These are phyloP conservation scores for Colletotrichum musae DNA, from an alignment of 2,329 filamentous ascomycete species.

Conservation along the genomic window DNA sequence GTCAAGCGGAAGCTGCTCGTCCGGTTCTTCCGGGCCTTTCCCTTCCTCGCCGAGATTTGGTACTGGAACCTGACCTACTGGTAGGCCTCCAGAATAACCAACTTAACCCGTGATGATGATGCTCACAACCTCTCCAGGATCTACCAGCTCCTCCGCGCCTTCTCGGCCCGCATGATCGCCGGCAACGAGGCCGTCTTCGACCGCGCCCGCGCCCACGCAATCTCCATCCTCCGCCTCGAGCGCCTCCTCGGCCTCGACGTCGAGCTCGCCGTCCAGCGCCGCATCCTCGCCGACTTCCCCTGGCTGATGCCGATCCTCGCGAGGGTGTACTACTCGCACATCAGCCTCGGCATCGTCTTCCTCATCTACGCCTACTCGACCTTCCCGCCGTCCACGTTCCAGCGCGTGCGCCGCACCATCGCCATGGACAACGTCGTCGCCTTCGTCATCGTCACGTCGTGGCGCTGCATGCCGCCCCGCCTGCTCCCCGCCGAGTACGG, in stretches of 20 bases:
- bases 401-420: constrained; percentile 60
- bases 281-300: constrained; percentile 52
- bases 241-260: constrained; percentile 53
- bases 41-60: constrained; percentile 54
- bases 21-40: constrained; percentile 50
- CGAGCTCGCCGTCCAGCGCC: constrained; percentile 57
- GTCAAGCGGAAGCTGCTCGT: constrained; percentile 40
- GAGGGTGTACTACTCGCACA: constrained; percentile 62
- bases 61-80: constrained; percentile 56
- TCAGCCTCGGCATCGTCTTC: constrained; percentile 60
- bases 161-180: constrained; percentile 57
- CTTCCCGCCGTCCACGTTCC: constrained; percentile 55
- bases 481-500: constrained; percentile 62
- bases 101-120: neutral
- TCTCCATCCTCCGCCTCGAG: constrained; percentile 57
- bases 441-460: constrained; percentile 62
- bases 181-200: constrained; percentile 55
- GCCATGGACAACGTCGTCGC: constrained; percentile 64
- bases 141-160: constrained; percentile 60
- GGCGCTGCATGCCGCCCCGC: constrained; percentile 64
- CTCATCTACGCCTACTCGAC: constrained; percentile 64
- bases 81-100: constrained; percentile 34
- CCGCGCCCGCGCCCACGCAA: constrained; percentile 55
- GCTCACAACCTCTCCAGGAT: constrained; percentile 45
- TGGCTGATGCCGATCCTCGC: constrained; percentile 57